A percentile compares a stretch with the other conserved stretches of the same genome.
Conservation (phyloP, 768 basidiomycete species). For the Calocybe indica region DNA sequence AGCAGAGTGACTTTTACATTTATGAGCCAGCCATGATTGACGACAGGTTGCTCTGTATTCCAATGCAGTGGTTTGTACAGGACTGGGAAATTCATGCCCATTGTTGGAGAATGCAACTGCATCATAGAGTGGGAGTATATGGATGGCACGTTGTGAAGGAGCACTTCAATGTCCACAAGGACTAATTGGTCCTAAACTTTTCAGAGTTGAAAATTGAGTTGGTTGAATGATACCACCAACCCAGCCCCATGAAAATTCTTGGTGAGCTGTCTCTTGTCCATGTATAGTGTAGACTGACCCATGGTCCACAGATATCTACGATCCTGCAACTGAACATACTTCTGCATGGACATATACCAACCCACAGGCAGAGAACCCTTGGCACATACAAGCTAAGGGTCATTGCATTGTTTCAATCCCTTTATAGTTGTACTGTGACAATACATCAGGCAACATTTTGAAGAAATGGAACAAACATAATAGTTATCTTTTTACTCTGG, state of each 20-base stretch:
- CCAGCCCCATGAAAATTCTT: neutral
- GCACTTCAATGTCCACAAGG: neutral
- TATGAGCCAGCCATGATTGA: constrained; percentile 13
- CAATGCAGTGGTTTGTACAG: constrained; percentile 17
- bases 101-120: constrained; percentile 10
- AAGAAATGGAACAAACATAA: constrained; percentile 46
- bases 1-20: neutral
- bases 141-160: constrained; percentile 13
- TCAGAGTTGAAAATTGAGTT: neutral
- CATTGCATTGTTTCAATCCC: constrained; percentile 21
- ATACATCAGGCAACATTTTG: constrained; percentile 36
- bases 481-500: constrained; percentile 26
- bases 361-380: constrained; percentile 15
- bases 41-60: constrained; percentile 12
- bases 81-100: constrained; percentile 9
- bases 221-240: neutral
- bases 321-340: neutral
- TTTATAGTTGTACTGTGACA: constrained; percentile 36
- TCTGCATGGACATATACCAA: constrained; percentile 11
- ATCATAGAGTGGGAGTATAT: neutral
- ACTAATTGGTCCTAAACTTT: neutral
- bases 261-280: neutral
- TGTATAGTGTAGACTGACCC: neutral
- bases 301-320: constrained; percentile 1
- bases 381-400: constrained; percentile 20